phyloP scores from a whole-genome alignment of 2,329 filamentous ascomycete genomes.

The Magnaporthales sp. region DNA sequence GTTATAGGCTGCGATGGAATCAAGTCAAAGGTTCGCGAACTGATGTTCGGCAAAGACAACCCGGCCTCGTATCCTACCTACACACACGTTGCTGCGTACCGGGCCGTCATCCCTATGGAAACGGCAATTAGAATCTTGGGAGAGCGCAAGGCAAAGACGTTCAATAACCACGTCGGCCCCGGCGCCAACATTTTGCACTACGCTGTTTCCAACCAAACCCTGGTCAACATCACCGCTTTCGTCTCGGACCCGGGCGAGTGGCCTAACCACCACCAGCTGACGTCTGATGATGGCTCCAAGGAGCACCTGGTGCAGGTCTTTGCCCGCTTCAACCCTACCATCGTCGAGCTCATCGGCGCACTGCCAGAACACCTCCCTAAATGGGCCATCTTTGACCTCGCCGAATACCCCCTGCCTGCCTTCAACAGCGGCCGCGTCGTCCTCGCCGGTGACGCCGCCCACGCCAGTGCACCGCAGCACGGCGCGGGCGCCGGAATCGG shows the following conservation, averaged over 20 bases:
- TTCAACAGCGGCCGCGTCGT: conserved; percentile 34
- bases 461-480: conserved; percentile 52
- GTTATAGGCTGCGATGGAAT: conserved; percentile 53
- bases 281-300: conserved; percentile 13
- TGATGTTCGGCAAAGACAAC: conserved; percentile 37
- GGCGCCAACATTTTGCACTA: conserved; percentile 52
- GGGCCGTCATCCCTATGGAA: conserved; percentile 38
- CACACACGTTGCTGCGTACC: conserved; percentile 48
- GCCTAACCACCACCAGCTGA: conserved; percentile 11
- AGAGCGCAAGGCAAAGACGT: conserved; percentile 19
- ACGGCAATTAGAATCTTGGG: conserved; percentile 42
- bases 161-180: conserved; percentile 28
- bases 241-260: conserved; percentile 22
- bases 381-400: conserved; percentile 39
- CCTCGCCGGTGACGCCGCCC: conserved; percentile 53
- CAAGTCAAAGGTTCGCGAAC: conserved; percentile 42
- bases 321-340: conserved; percentile 20
- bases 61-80: conserved; percentile 35
- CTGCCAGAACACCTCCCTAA: conserved; percentile 21
- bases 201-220: conserved; percentile 44
- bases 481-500: conserved; percentile 50
- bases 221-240: conserved; percentile 43
- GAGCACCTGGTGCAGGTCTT: conserved; percentile 26
- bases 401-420: conserved; percentile 29
- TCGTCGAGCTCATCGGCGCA: conserved; percentile 20